These are phyloP conservation scores for Neospora caninum DNA, from an alignment of 169 alveolate genomes.

Conservation along the genomic window DNA sequence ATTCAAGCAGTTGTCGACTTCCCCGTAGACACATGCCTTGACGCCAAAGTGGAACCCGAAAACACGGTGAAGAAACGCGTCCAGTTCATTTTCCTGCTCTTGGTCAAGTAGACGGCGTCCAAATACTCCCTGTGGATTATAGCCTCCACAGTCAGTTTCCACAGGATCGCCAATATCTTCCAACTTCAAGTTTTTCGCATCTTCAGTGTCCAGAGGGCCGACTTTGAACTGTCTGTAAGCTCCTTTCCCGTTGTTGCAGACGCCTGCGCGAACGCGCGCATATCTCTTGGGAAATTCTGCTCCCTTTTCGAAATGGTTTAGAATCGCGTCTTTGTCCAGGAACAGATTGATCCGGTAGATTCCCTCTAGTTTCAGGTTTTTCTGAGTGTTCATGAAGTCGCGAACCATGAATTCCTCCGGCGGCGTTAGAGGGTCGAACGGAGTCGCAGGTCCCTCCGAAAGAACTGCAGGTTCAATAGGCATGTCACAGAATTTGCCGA, in stretches of 20 bases:
- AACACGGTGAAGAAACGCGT: constrained; percentile 21
- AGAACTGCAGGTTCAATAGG: constrained; percentile 69
- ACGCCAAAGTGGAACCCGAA: constrained; percentile 60
- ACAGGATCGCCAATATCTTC: constrained; percentile 67
- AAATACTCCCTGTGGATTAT: constrained; percentile 77
- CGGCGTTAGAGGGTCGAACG: constrained; percentile 76
- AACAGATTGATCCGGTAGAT: constrained; percentile 75
- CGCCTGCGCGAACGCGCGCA: constrained; percentile 78
- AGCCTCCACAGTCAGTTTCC: constrained; percentile 78
- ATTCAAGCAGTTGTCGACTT: constrained; percentile 37
- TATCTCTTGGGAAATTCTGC: constrained; percentile 72
- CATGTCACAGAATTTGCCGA: constrained; percentile 77
- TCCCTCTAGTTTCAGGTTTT: constrained; percentile 70
- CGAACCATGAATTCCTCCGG: constrained; percentile 76
- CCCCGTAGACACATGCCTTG: constrained; percentile 49
- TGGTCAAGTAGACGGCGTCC: constrained; percentile 73
- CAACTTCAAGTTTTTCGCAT: constrained; percentile 61
- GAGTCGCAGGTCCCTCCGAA: constrained; percentile 67
- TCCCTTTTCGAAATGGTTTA: constrained; percentile 69
- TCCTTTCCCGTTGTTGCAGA: constrained; percentile 73
- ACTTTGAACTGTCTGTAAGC: constrained; percentile 74
- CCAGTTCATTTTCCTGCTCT: constrained; percentile 53
- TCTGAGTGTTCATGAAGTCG: constrained; percentile 71
- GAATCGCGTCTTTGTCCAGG: constrained; percentile 70
- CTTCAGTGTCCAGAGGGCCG: constrained; percentile 72